Evolutionary conservation across 2,329 filamentous ascomycete species (phyloP), one percentile per base, ranked within the genome.

Genomic region (Cladosporium sp.): DNA sequence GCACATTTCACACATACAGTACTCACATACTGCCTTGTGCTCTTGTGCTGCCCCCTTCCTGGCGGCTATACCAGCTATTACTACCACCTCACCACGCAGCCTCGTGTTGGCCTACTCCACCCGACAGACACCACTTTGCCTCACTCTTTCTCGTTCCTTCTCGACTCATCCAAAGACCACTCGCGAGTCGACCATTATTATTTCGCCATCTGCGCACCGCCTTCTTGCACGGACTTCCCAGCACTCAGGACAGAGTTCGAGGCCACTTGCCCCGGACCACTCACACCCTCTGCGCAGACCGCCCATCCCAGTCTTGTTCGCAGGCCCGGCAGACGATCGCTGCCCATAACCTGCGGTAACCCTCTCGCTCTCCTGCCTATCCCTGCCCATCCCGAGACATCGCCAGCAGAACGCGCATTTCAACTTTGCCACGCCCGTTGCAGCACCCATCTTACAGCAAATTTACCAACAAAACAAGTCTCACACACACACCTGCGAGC

Each of bases 121-220:
- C 32, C 32, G 8, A 12, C 11, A 33, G 6, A 12, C 30, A 13
- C 30, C 30, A 15, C 32, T 16, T 16, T 6, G 2, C 32, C 32
- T 3, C 32, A 35, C 32, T n/a, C 32, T 27, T 47, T 47, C 43
- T 46, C 43, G 32, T 38, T 32, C 43, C 43, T 20, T 46, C 43
- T 46, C 16, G 43, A 25, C 43, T 18, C 36, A 7, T 38, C 36
- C 36, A 38, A 8, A 11, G 36, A 20, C 33, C 33, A n/a, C n/a
- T n/a, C n/a, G n/a, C n/a, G n/a, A n/a, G n/a, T n/a, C n/a, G n/a
- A n/a, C n/a, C n/a, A n/a, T n/a, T n/a, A n/a, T n/a, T n/a, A n/a
- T 29, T 30, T 38, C 32, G 32, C 20, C 43, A 18, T 38, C 43
- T n/a, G n/a, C 35, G 43, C 43, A 38, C 32, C 43, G 35, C 33